Percentiles rank a stretch among this genome's conserved stretches.
phyloP scores from a whole-genome alignment of 148 eudicot genomes.

The Pouteria glomerata region DNA sequence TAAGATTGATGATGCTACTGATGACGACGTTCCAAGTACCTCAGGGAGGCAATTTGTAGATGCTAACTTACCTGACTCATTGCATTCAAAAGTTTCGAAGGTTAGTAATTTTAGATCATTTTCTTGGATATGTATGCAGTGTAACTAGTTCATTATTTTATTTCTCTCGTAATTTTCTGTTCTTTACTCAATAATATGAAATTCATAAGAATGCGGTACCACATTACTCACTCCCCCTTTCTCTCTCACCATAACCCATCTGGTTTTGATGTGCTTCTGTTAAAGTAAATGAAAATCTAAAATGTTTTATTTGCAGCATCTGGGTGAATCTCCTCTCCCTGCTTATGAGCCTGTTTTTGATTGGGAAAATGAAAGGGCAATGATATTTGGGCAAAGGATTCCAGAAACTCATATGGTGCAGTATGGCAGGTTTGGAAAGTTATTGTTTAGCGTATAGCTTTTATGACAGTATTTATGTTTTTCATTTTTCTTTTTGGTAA shows the following conservation, averaged over 20 bases:
- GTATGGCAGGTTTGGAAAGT: constrained; percentile 56
- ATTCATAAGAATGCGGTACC: background rate
- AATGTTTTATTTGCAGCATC: constrained; percentile 56
- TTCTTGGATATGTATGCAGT: background rate
- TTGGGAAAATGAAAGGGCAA: constrained; percentile 94
- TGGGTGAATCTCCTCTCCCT: constrained; percentile 84
- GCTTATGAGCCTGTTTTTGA: constrained; percentile 98
- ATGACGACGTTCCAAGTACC: constrained; percentile 82
- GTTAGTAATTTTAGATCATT: constrained; percentile 16
- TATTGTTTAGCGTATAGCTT: background rate
- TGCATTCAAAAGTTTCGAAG: constrained; percentile 30
- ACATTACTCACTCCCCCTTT: background rate
- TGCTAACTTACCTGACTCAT: constrained; percentile 30
- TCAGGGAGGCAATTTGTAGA: constrained; percentile 77
- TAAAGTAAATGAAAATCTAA: background rate
- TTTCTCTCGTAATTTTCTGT: background rate
- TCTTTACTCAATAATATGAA: background rate
- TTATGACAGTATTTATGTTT: background rate
- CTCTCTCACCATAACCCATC: background rate
- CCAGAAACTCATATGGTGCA: constrained; percentile 66
- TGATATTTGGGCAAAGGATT: constrained; percentile 89
- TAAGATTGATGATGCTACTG: constrained; percentile 61
- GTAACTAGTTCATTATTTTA: background rate
- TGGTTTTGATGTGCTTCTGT: constrained; percentile 3
- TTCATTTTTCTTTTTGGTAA: background rate